phyloP scores from a whole-genome alignment of 2,329 filamentous ascomycete genomes.

The Biscogniauxia mediterranea region DNA sequence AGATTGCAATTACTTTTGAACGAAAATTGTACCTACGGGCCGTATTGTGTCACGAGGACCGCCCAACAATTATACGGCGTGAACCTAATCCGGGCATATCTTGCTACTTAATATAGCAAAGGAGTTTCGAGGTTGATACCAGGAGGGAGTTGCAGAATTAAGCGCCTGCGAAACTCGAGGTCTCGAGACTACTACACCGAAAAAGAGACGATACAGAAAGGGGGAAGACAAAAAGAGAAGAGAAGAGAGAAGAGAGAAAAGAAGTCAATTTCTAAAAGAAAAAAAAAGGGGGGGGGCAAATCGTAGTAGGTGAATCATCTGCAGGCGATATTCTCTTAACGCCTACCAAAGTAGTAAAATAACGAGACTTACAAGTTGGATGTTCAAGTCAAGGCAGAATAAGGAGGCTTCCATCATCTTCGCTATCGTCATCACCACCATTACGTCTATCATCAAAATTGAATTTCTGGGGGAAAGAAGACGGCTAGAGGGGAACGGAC shows the following conservation, averaged over 20 bases:
- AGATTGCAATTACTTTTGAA: conserved; percentile 18
- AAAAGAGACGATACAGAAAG: not conserved
- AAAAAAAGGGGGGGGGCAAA: not conserved
- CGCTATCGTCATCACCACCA: too few species aligned
- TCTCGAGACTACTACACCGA: not conserved
- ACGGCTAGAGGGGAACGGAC: not conserved
- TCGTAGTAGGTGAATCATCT: not conserved
- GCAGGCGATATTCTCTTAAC: not conserved
- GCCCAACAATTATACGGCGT: conserved; percentile 14
- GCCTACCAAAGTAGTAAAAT: not conserved
- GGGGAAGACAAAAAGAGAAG: not conserved
- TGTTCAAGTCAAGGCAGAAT: not conserved
- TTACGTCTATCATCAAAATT: not conserved
- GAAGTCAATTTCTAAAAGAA: too few species aligned
- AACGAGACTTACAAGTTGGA: not conserved
- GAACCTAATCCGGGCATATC: conserved; percentile 9
- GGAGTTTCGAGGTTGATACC: not conserved
- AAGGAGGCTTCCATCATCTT: not conserved
- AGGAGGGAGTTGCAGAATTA: not conserved
- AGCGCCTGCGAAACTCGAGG: not conserved
- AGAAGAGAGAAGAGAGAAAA: not conserved
- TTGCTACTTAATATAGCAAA: conserved; percentile 6
- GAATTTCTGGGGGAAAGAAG: not conserved
- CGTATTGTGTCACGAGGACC: conserved; percentile 16
- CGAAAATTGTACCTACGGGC: conserved; percentile 12